These are phyloP conservation scores for Penstemon newberryi DNA, from an alignment of 257 asterid genomes.

Conservation along the genomic window DNA sequence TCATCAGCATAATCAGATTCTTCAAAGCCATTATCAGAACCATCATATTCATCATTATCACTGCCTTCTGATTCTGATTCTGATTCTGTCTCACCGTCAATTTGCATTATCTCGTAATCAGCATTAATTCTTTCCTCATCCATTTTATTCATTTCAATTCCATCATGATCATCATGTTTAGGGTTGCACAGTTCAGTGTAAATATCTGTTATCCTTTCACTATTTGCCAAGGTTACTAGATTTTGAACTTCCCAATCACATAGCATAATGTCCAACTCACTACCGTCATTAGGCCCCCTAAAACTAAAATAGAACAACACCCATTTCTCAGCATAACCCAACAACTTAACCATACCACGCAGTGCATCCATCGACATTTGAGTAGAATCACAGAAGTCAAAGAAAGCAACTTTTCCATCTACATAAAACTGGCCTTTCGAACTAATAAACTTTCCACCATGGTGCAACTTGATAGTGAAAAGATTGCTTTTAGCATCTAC, in stretches of 20 bases:
- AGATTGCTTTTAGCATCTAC: constrained; percentile 6
- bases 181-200: not conserved
- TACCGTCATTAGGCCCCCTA: not conserved
- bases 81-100: not conserved
- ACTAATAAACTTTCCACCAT: not conserved
- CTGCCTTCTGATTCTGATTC: not conserved
- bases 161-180: not conserved
- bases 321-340: not conserved
- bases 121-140: not conserved
- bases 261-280: not conserved
- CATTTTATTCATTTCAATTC: not conserved
- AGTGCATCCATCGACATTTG: not conserved
- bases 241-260: not conserved
- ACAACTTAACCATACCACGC: not conserved
- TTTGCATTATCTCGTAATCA: not conserved
- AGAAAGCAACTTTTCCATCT: not conserved
- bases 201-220: not conserved
- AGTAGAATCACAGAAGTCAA: not conserved
- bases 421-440: not conserved
- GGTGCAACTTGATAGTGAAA: constrained; percentile 3
- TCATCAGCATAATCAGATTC: not conserved
- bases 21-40: not conserved
- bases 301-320: not conserved
- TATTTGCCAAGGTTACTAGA: not conserved
- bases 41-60: not conserved